phyloP scores from a whole-genome alignment of 2,329 filamentous ascomycete genomes.

The Zasmidium cellare region DNA sequence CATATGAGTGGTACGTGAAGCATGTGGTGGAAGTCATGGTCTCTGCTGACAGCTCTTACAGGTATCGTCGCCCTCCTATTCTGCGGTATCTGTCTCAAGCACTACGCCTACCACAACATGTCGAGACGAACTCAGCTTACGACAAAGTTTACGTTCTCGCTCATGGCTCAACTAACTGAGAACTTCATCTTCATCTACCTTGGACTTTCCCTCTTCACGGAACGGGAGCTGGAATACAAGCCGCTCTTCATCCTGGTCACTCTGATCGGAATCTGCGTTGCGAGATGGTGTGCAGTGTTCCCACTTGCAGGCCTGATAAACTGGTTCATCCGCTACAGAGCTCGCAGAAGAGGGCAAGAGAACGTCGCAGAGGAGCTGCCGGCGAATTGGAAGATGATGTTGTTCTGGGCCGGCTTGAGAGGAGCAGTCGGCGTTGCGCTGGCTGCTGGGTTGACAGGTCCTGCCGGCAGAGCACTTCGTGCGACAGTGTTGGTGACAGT shows the following conservation, averaged over 20 bases:
- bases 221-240: slow-evolving; percentile 83
- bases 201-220: slow-evolving; percentile 90
- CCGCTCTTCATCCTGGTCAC: slow-evolving; percentile 94
- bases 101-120: slow-evolving; percentile 99
- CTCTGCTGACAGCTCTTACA: slow-evolving; percentile 38
- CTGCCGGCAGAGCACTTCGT: slow-evolving; percentile 71
- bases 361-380: slow-evolving; percentile 78
- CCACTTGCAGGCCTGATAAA: slow-evolving; percentile 88
- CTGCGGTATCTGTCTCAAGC: slow-evolving; percentile 96
- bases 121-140: slow-evolving; percentile 94
- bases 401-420: slow-evolving; percentile 97
- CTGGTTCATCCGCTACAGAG: slow-evolving; percentile 85
- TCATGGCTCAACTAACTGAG: slow-evolving; percentile 90
- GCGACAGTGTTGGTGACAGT: slow-evolving; percentile 98
- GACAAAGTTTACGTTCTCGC: slow-evolving; percentile 96
- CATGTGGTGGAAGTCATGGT: neutral
- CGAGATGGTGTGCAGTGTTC: slow-evolving; percentile 92
- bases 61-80: slow-evolving; percentile 96
- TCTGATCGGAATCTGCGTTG: slow-evolving; percentile 85
- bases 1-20: slow-evolving; percentile 80
- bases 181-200: slow-evolving; percentile 99
- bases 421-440: slow-evolving; percentile 94
- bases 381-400: slow-evolving; percentile 96
- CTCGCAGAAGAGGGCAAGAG: slow-evolving; percentile 72
- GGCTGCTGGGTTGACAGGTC: slow-evolving; percentile 79